Percentiles rank a stretch among this genome's conserved stretches.
Evolutionary conservation across 345 rosid species (phyloP).

Genomic region (Orychophragmus violaceus): DNA sequence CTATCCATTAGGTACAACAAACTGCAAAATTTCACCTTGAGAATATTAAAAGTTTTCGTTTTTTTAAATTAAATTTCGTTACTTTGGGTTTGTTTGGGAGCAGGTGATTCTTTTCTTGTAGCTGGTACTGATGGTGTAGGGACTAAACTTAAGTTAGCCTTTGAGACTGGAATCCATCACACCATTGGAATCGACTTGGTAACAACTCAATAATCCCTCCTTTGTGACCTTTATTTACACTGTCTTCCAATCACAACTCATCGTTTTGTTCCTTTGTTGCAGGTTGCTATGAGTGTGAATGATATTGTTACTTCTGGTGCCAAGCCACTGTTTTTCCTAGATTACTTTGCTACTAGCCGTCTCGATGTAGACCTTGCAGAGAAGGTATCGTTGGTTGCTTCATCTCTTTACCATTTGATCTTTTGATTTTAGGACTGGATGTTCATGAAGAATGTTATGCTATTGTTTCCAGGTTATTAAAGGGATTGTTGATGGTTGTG

Average conservation of each 20-base stretch:
- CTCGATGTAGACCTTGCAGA: slow-evolving; percentile 97
- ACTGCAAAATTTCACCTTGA: background rate
- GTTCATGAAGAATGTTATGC: background rate
- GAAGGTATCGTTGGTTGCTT: slow-evolving; percentile 43
- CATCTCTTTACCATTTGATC: background rate
- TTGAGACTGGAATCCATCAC: slow-evolving; percentile 84
- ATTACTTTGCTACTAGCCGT: slow-evolving; percentile 88
- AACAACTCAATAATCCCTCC: background rate
- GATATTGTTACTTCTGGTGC: slow-evolving; percentile 97
- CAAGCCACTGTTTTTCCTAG: slow-evolving; percentile 86
- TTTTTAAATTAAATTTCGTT: background rate
- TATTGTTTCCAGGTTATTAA: slow-evolving; percentile 48
- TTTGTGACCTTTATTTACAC: background rate
- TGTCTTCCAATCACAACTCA: background rate
- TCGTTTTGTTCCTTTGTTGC: background rate
- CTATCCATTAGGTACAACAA: slow-evolving; percentile 61
- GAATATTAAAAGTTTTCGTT: background rate
- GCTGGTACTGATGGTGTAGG: slow-evolving; percentile 99
- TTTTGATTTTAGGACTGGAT: background rate
- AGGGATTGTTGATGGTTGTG: slow-evolving; percentile 93
- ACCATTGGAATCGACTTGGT: slow-evolving; percentile 95
- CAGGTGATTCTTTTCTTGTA: slow-evolving; percentile 87
- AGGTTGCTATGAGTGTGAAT: slow-evolving; percentile 99
- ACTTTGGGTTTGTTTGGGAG: background rate
- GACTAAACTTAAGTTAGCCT: slow-evolving; percentile 88